phyloP scores from a whole-genome alignment of 495 filamentous ascomycete genomes.

The Pyrenula massariospora region DNA sequence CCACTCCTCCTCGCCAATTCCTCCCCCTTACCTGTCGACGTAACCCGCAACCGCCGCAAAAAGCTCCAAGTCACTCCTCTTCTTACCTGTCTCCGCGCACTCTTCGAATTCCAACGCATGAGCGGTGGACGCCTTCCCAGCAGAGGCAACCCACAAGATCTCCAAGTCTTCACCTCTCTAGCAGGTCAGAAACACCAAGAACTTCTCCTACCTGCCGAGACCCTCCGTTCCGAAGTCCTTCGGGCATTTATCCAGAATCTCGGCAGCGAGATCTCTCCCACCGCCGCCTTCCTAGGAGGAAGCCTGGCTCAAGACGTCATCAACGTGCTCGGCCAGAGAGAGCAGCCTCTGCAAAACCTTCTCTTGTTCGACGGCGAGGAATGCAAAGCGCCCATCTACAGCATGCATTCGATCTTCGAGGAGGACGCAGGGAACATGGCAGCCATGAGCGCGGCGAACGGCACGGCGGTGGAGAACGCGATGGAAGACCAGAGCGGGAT shows the following conservation, averaged over 20 bases:
- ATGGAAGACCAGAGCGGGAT: background rate
- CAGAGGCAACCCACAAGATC: constrained; percentile 39
- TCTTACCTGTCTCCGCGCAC: constrained; percentile 66
- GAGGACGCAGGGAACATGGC: background rate
- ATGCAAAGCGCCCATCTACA: constrained; percentile 65
- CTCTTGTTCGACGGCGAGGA: constrained; percentile 81
- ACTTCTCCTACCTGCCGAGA: constrained; percentile 64
- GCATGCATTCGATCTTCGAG: constrained; percentile 62
- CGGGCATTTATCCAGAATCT: constrained; percentile 72
- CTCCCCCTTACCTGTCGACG: constrained; percentile 60
- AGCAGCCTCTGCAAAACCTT: constrained; percentile 94
- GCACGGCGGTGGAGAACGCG: background rate
- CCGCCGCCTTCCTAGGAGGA: constrained; percentile 81
- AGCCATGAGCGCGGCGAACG: background rate
- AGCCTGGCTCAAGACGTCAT: constrained; percentile 92
- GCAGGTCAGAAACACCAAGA: constrained; percentile 64
- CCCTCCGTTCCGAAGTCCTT: constrained; percentile 67
- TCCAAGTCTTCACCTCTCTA: constrained; percentile 61
- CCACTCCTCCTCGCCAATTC: constrained; percentile 69
- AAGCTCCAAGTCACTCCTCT: constrained; percentile 67
- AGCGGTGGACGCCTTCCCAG: constrained; percentile 43
- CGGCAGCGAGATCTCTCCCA: constrained; percentile 70
- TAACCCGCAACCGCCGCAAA: constrained; percentile 49
- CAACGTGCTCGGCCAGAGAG: constrained; percentile 77
- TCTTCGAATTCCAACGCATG: constrained; percentile 64